phyloP scores from a whole-genome alignment of 441 rosid species.

The Melastoma candidum region DNA sequence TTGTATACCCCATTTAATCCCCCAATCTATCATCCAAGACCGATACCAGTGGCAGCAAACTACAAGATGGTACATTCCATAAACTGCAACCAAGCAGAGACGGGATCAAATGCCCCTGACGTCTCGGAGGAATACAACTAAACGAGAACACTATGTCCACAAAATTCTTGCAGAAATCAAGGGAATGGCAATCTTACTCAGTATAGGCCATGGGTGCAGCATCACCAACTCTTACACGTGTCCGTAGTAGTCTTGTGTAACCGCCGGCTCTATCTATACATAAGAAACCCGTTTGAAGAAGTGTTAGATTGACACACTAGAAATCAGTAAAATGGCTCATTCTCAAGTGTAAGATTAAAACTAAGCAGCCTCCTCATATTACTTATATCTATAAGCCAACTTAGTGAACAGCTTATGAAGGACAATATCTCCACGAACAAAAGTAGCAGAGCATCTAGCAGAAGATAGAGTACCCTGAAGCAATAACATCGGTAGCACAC shows the following conservation, averaged over 20 bases:
- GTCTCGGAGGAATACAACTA: too few species aligned
- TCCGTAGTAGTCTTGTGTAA: too few species aligned
- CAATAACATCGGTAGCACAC: too few species aligned
- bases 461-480: slow-evolving; percentile 74
- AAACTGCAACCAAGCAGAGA: too few species aligned
- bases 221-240: slow-evolving; percentile 32
- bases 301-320: too few species aligned
- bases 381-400: slow-evolving; percentile 87
- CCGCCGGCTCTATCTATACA: slow-evolving; percentile 87
- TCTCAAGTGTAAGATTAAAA: neutral
- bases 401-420: slow-evolving; percentile 86
- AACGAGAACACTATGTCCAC: too few species aligned
- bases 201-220: slow-evolving; percentile 95
- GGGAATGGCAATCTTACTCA: slow-evolving; percentile 39
- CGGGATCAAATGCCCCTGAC: too few species aligned
- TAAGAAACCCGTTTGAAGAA: too few species aligned
- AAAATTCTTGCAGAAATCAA: slow-evolving; percentile 1
- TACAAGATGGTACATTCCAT: too few species aligned
- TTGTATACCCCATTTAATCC: too few species aligned
- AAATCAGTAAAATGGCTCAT: neutral
- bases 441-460: slow-evolving; percentile 78
- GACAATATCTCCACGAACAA: slow-evolving; percentile 89
- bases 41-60: too few species aligned
- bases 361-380: slow-evolving; percentile 7
- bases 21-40: too few species aligned